Conservation (phyloP, 75 land plant genomes). For the Picea glauca region DNA sequence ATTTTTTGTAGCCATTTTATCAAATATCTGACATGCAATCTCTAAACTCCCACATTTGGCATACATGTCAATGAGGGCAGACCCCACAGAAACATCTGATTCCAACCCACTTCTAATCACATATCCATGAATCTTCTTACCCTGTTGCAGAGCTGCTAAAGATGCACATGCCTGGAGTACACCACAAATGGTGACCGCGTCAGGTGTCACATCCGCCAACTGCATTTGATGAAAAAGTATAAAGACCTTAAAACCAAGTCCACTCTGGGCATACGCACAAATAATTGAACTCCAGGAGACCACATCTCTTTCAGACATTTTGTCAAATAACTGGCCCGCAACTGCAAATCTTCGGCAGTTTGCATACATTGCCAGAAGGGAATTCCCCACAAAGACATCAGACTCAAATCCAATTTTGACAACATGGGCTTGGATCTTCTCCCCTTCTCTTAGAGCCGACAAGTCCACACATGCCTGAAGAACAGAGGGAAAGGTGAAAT, state of each 20-base stretch:
- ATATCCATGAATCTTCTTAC: constrained; percentile 11
- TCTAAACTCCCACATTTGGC: constrained; percentile 25
- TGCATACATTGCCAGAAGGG: constrained; percentile 20
- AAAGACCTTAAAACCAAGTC: constrained; percentile 12
- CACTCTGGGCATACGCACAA: constrained; percentile 11
- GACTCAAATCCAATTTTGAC: too few species aligned
- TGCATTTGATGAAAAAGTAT: constrained; percentile 19
- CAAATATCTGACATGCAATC: constrained; percentile 17
- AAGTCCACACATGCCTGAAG: constrained; percentile 8
- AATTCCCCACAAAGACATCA: constrained; percentile 3
- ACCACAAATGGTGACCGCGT: constrained; percentile 10
- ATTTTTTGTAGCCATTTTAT: constrained; percentile 9
- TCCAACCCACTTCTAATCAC: constrained; percentile 1
- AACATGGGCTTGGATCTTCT: too few species aligned
- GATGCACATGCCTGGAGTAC: constrained; percentile 19
- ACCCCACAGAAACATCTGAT: constrained; percentile 9
- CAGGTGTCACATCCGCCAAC: constrained; percentile 6
- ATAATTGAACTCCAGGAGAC: constrained; percentile 29
- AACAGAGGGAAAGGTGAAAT: constrained; percentile 24
- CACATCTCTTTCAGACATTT: constrained; percentile 8
- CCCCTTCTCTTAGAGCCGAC: background rate
- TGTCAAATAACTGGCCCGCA: constrained; percentile 8
- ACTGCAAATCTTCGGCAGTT: background rate
- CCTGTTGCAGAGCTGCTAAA: constrained; percentile 10
- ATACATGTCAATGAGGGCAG: constrained; percentile 20